Base-by-base conservation (phyloP, 2,329 filamentous ascomycete genomes). In the Sphaerulina vaccinii region DNA sequence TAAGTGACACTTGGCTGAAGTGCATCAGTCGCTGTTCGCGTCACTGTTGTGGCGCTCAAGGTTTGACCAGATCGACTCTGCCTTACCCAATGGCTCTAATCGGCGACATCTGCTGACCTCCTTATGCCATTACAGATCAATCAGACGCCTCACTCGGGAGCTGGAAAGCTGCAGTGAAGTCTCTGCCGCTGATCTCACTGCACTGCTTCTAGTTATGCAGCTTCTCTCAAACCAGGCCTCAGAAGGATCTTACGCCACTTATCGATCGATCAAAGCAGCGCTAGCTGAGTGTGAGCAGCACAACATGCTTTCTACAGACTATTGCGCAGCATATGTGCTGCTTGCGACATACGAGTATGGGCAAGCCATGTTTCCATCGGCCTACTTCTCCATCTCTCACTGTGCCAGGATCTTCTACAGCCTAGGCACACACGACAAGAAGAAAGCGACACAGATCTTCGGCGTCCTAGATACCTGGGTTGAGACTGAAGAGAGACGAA, bases 351-450 rank as follows among this genome's bases (percentile, higher is more conserved):
- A 52, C 46, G 58, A 60, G 39, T 35, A 56, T 19, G 56, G 49
- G 4, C 54, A 61, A 18, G 56, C 51, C 7, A 53, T 57, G 24
- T 59, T 54, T 39, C 54, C 58, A 10, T 41, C 49, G 3, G 56
- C 56, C 4, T 61, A 61, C 36, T 39, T 61, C 10, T 52, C 54
- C 9, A 42, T 55, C 18, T 44, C 41, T 1, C 38, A 54, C 22
- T 45, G 55, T 21, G 39, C 49, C 23, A 32, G 54, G 10, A 39
- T 59, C 23, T 50, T 49, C 27, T 54, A 41, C 27, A 45, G 49
- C 5, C 16, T 61, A 1, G 58, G 58, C 11, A 47, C 52, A 15
- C 58, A 61, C 16, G 57, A 59, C 40, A 54, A 54, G 36, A 53
- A 39, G n/a, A 55, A 51, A 33, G 58, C 54, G 5, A 60, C 58